These are phyloP conservation scores for sorghum (Sorghum bicolor) DNA, from an alignment of 176 grass and related monocot genomes.

Conservation along the genomic window Sorghum_bicolor_NCBIv3 NC_012879.2:5139501-5140000, in stretches of 20 bases:
- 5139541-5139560: neutral
- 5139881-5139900: no score
- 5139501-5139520: neutral
- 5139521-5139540: neutral
- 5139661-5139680: neutral
- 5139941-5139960: slow-evolving; percentile 22
- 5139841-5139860: no score
- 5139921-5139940: slow-evolving; percentile 21
- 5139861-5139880: neutral
- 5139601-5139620: neutral
- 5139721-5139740: slow-evolving; percentile 12
- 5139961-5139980: neutral
- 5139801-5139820: neutral
- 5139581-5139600: neutral
- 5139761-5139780: neutral
- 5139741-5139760: neutral
- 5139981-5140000: slow-evolving; percentile 19
- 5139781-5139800: neutral
- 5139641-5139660: neutral
- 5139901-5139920: slow-evolving; percentile 32
- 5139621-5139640: neutral
- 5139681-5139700: neutral
- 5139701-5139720: neutral
- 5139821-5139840: neutral
- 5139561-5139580: neutral